Evolutionary conservation across 78 protist species (phyloP).

Genomic region (Chrysochromulina tobinii): DNA sequence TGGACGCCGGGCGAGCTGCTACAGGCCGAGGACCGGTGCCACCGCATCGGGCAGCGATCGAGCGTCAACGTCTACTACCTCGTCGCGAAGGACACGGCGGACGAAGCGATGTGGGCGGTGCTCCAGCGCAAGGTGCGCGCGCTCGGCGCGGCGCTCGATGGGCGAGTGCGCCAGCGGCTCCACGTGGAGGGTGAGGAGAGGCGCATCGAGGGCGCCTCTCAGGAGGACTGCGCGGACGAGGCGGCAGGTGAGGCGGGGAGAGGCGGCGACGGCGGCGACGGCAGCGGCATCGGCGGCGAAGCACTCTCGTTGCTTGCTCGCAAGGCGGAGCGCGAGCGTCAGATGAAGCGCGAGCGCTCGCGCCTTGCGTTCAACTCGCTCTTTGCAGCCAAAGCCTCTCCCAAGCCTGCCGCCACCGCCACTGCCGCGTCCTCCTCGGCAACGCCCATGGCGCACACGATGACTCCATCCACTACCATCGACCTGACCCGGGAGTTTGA

Average conservation of each 20-base stretch:
- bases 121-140: conserved; percentile 19
- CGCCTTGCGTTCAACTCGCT: too few species aligned
- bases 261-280: too few species aligned
- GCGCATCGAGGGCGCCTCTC: background rate
- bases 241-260: background rate
- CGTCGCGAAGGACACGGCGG: background rate
- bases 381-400: too few species aligned
- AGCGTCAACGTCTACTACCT: conserved; percentile 42
- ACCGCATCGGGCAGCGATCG: conserved; percentile 69
- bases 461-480: too few species aligned
- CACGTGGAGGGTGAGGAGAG: background rate
- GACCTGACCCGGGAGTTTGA: too few species aligned
- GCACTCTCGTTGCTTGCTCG: too few species aligned
- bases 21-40: conserved; percentile 70
- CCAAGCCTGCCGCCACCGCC: too few species aligned
- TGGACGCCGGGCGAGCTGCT: conserved; percentile 14
- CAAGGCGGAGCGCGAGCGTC: too few species aligned
- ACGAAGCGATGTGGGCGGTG: conserved; percentile 10
- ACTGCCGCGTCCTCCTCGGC: too few species aligned
- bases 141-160: background rate
- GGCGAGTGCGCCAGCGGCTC: background rate
- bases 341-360: too few species aligned
- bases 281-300: too few species aligned
- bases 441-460: too few species aligned
- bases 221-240: background rate